phyloP scores from a whole-genome alignment of 2,329 filamentous ascomycete species.

The Xylariaceae sp. region DNA sequence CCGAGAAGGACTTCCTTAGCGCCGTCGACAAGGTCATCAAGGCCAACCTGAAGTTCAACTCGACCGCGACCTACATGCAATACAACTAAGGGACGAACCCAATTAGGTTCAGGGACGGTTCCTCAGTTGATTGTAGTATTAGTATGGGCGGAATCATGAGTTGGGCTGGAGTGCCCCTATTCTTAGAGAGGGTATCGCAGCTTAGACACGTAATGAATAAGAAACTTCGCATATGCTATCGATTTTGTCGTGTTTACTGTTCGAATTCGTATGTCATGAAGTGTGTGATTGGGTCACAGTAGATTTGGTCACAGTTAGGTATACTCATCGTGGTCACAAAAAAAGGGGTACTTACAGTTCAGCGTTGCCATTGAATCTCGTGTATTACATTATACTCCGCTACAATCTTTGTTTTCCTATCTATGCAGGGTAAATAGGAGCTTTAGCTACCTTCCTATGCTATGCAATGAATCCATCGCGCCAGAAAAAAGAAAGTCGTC shows the following conservation, averaged over 20 bases:
- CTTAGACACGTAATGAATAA: slow-evolving; percentile 16
- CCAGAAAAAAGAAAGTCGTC: not conserved
- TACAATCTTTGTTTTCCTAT: too few species aligned
- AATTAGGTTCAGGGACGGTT: not conserved
- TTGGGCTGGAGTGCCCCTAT: slow-evolving; percentile 7
- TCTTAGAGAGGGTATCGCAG: slow-evolving; percentile 13
- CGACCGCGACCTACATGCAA: slow-evolving; percentile 95
- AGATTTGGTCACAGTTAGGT: too few species aligned
- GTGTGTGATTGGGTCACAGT: too few species aligned
- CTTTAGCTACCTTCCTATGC: too few species aligned
- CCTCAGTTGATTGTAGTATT: slow-evolving; percentile 14
- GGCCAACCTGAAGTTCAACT: slow-evolving; percentile 99
- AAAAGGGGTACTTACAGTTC: too few species aligned
- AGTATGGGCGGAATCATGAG: slow-evolving; percentile 13
- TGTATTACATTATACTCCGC: too few species aligned
- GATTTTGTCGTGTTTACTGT: not conserved
- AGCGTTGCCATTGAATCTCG: too few species aligned
- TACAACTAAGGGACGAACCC: slow-evolving; percentile 69
- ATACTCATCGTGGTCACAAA: too few species aligned
- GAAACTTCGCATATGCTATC: not conserved
- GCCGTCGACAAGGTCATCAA: slow-evolving; percentile 99
- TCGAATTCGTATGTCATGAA: too few species aligned
- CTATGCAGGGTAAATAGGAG: too few species aligned
- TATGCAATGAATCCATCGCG: too few species aligned
- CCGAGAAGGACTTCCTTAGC: slow-evolving; percentile 97